phyloP scores from a whole-genome alignment of 768 basidiomycete species.

The Symmetrospora coprosmae region DNA sequence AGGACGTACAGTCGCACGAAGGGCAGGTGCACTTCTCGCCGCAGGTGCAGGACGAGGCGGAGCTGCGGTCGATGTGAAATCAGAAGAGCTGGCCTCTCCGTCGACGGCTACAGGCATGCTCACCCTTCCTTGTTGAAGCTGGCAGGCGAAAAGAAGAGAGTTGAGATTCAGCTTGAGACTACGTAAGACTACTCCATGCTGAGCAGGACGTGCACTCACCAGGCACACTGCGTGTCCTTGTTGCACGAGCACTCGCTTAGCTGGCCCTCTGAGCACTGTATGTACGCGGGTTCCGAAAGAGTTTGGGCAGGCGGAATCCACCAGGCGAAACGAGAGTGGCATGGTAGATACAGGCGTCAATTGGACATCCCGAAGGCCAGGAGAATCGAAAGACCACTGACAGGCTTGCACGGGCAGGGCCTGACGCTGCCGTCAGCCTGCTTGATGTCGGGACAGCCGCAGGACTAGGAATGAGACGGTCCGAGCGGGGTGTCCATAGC shows the following conservation, averaged over 20 bases:
- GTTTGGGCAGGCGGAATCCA: background rate
- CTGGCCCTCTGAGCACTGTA: constrained; percentile 1
- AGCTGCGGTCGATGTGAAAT: no score
- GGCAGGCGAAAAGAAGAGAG: background rate
- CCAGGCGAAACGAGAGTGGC: background rate
- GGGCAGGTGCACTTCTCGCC: constrained; percentile 4
- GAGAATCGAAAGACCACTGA: background rate
- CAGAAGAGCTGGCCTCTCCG: no score
- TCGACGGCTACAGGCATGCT: no score
- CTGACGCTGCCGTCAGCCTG: constrained; percentile 1
- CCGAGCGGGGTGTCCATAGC: background rate
- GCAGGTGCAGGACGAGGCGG: background rate
- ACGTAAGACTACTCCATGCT: background rate
- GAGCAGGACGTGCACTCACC: background rate
- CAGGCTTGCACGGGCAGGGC: constrained; percentile 2
- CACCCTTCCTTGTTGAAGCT: background rate
- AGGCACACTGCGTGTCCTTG: constrained; percentile 7
- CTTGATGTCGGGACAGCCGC: constrained; percentile 13
- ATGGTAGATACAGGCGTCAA: background rate
- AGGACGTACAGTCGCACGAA: background rate
- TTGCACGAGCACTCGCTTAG: constrained; percentile 2
- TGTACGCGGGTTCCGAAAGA: background rate
- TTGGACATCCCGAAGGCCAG: background rate
- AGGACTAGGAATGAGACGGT: background rate
- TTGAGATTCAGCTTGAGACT: background rate